phyloP scores from a whole-genome alignment of 208 protist species.

The Crithidia thermophila region DNA sequence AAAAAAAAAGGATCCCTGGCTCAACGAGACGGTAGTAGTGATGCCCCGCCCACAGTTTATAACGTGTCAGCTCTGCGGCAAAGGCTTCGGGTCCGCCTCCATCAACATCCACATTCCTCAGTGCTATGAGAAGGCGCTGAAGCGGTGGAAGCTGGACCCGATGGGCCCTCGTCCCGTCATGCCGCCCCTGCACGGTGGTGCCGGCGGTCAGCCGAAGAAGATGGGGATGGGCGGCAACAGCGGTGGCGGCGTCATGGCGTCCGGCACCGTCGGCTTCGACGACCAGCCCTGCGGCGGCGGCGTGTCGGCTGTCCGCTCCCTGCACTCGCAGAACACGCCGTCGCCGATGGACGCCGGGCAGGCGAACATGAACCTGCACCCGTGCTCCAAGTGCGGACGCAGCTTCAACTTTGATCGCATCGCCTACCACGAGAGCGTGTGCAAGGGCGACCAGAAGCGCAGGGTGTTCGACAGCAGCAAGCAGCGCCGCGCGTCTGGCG shows the following conservation, averaged over 20 bases:
- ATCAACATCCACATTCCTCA: constrained; percentile 89
- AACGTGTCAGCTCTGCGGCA: constrained; percentile 74
- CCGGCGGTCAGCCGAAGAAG: constrained; percentile 1
- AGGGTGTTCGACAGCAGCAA: constrained; percentile 79
- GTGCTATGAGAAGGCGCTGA: constrained; percentile 89
- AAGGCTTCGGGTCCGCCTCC: constrained; percentile 82
- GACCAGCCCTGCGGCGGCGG: constrained; percentile 49
- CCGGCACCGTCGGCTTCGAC: constrained; percentile 2
- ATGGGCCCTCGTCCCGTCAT: constrained; percentile 79
- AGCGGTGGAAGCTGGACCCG: constrained; percentile 81
- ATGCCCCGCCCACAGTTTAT: constrained; percentile 82
- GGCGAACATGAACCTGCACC: constrained; percentile 70
- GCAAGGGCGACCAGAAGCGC: constrained; percentile 75
- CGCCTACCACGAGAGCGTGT: constrained; percentile 91
- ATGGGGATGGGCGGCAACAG: constrained; percentile 2
- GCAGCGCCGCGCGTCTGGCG: constrained; percentile 59
- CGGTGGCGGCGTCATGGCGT: neutral
- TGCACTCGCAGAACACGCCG: constrained; percentile 30
- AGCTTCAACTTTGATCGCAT: constrained; percentile 90
- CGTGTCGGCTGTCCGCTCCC: constrained; percentile 44
- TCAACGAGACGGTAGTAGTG: too few species aligned
- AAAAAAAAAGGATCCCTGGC: neutral
- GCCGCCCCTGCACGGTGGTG: constrained; percentile 36
- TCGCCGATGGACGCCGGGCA: constrained; percentile 13
- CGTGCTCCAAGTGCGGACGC: constrained; percentile 88